phyloP scores from a whole-genome alignment of 495 filamentous ascomycete genomes.

The Paragyromitra xinjiangensis region DNA sequence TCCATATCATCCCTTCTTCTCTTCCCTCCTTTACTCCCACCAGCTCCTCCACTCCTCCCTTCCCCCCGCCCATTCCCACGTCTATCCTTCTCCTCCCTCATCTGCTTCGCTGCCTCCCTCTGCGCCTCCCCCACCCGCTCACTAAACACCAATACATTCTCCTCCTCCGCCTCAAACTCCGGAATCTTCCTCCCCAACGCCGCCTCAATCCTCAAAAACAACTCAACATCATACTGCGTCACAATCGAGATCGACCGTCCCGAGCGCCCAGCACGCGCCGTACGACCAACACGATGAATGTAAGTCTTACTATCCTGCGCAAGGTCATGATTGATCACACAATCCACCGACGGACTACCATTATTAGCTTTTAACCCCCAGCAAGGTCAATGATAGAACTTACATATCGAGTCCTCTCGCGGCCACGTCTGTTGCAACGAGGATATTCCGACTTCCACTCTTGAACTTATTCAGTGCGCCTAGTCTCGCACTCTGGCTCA shows the following conservation, averaged over 20 bases:
- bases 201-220: constrained; percentile 83
- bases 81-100: constrained; percentile 85
- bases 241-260: constrained; percentile 84
- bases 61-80: constrained; percentile 68
- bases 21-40: constrained; percentile 46
- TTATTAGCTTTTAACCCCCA: not conserved
- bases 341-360: constrained; percentile 75
- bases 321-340: constrained; percentile 88
- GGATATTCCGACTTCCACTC: constrained; percentile 75
- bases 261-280: constrained; percentile 85
- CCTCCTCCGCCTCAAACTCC: constrained; percentile 74
- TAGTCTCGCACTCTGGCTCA: constrained; percentile 83
- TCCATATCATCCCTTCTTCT: constrained; percentile 57
- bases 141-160: constrained; percentile 87
- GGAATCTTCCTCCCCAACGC: constrained; percentile 78
- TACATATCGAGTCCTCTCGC: constrained; percentile 90
- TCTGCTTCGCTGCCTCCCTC: constrained; percentile 77
- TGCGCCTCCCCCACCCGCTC: constrained; percentile 85
- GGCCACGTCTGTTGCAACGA: constrained; percentile 96
- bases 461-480: constrained; percentile 89
- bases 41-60: constrained; percentile 50
- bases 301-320: constrained; percentile 77
- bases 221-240: constrained; percentile 91
- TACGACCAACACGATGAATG: constrained; percentile 93
- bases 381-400: not conserved